Percentiles rank a stretch among this genome's conserved stretches.
These are phyloP conservation scores for Citrullus mucosospermus DNA, from an alignment of 306 rosid species.

Conservation along the genomic window DNA sequence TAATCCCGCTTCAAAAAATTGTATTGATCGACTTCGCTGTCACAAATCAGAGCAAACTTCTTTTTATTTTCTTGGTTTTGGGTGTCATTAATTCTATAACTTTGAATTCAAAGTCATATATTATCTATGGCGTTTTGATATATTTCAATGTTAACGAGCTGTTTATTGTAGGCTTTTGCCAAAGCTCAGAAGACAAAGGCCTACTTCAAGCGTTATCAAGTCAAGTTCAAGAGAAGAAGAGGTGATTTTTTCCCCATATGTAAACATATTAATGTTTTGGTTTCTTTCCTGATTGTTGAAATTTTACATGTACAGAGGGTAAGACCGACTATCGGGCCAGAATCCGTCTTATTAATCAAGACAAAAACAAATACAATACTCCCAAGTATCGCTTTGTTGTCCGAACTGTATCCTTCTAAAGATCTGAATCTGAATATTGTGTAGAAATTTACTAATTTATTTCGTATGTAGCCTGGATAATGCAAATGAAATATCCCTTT, in stretches of 20 bases:
- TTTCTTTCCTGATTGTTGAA: background rate
- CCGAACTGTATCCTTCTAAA: slow-evolving; percentile 57
- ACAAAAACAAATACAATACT: slow-evolving; percentile 80
- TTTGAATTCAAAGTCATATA: background rate
- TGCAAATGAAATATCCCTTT: background rate
- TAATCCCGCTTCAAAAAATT: background rate
- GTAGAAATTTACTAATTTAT: background rate
- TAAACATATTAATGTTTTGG: background rate
- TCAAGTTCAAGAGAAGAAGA: slow-evolving; percentile 81
- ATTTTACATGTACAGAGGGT: slow-evolving; percentile 37
- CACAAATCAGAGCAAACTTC: background rate
- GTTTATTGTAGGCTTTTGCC: slow-evolving; percentile 28
- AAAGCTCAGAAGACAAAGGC: slow-evolving; percentile 61
- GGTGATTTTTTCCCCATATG: slow-evolving; percentile 15
- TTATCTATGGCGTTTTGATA: background rate
- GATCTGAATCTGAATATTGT: background rate
- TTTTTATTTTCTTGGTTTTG: background rate
- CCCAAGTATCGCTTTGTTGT: slow-evolving; percentile 79
- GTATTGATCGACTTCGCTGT: too few relatives aligned
- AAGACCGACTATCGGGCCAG: slow-evolving; percentile 90
- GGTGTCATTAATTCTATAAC: too few relatives aligned
- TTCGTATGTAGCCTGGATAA: background rate
- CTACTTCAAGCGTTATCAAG: slow-evolving; percentile 69
- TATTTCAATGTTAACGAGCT: background rate
- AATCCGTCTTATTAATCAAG: slow-evolving; percentile 80